Base-by-base conservation (phyloP, 345 rosid species). In the Aquilaria yunnanensis region DNA sequence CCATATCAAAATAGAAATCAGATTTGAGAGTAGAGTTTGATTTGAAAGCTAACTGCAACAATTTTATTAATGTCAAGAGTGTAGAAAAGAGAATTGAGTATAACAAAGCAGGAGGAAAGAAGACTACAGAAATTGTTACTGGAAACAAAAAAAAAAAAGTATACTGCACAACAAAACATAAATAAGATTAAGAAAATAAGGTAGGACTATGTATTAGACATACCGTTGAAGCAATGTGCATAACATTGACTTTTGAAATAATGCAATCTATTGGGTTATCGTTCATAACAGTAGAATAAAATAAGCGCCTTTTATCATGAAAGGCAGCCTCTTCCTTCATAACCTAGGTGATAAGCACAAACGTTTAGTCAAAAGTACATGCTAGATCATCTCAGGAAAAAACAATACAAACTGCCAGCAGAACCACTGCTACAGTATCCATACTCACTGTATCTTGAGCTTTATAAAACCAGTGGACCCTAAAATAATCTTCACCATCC, bases 381-480 rank as follows among this genome's bases (percentile, higher is more conserved):
- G 49, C 16, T 61, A 51, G 61, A 23, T 23, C 23, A 23, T 23
- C 23, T 23, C 23, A 23, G 23, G 23, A 23, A 50, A 9, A 73
- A 62, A 41, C 45, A 68, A 64, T 55, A 37, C 43, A 37, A 5
- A 37, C 43, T 37, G 43, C 43, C 23, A 37, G 43, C 43, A 37
- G 2, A 37, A 37, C 43, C 43, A 37, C 43, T 37, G 43, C 43
- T 37, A 2, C 43, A 9, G 46, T 60, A 61, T 41, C 14, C 41
- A 64, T 59, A 75, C 96, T 65, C 48, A 87, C 98, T 14, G 98
- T 93, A 75, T 93, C 97, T 68, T 84, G 88, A 71, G 93, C 94
- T 74, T 81, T 85, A 66, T 89, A 93, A 80, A 89, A 93, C 98
- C 97, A 93, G 68, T 84, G 94, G 74, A 87, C 97, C 80, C 97